phyloP scores from a whole-genome alignment of 2,329 filamentous ascomycete species.

The Aspergillus sergii region DNA sequence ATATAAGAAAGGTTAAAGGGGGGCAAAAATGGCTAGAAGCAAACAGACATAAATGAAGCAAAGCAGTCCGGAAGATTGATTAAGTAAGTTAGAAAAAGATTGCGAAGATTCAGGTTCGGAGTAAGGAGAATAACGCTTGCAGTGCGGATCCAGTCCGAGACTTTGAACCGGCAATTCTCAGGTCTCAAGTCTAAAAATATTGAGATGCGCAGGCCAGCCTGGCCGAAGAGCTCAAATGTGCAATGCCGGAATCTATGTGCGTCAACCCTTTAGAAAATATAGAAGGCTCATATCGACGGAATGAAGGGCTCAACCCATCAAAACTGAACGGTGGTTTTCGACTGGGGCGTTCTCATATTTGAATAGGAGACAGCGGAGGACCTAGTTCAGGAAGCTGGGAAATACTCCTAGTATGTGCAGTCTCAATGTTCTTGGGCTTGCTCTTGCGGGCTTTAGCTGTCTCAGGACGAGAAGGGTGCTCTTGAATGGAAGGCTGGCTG shows the following conservation, averaged over 20 bases:
- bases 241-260: neutral
- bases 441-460: slow-evolving; percentile 34
- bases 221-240: slow-evolving; percentile 2
- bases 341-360: slow-evolving; percentile 36
- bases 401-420: slow-evolving; percentile 36
- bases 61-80: neutral
- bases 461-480: slow-evolving; percentile 33
- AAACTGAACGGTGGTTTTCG: neutral
- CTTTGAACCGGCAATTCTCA: slow-evolving; percentile 6
- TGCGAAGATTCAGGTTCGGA: slow-evolving; percentile 2
- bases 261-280: neutral
- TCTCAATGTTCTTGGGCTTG: slow-evolving; percentile 38
- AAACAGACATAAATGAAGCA: neutral
- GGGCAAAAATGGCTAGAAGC: neutral
- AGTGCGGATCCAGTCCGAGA: slow-evolving; percentile 24
- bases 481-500: slow-evolving; percentile 53
- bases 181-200: neutral
- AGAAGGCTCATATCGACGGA: neutral
- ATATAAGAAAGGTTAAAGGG: slow-evolving; percentile 5
- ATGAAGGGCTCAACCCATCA: neutral
- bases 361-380: slow-evolving; percentile 51
- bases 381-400: slow-evolving; percentile 52
- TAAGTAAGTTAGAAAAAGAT: neutral
- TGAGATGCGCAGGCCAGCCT: slow-evolving; percentile 19
- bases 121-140: slow-evolving; percentile 12